Conservation (phyloP, 2,329 filamentous ascomycete genomes). For the Diaporthe capsici region DNA sequence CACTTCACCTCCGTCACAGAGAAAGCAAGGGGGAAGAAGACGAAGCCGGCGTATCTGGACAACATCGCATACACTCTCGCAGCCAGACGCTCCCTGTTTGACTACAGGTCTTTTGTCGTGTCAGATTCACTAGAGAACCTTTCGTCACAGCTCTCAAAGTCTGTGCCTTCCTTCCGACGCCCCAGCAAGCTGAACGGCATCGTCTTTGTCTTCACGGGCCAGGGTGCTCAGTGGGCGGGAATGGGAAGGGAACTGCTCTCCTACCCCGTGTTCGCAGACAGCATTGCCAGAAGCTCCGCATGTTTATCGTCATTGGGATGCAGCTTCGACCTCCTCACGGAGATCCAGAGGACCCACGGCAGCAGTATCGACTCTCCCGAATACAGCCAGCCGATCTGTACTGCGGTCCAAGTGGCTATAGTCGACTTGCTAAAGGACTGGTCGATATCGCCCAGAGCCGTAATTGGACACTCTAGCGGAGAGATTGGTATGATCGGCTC, state of each 20-base stretch:
- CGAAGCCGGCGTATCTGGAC: neutral
- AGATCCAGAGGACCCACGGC: neutral
- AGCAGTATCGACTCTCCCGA: slow-evolving; percentile 40
- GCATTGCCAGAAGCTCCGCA: neutral
- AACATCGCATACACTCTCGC: slow-evolving; percentile 11
- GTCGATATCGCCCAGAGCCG: neutral
- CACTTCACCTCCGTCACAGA: neutral
- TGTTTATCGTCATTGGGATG: neutral
- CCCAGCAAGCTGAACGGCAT: neutral
- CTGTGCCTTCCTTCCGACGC: neutral
- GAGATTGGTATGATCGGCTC: slow-evolving; percentile 3
- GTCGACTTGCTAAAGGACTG: slow-evolving; percentile 4
- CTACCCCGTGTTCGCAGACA: neutral
- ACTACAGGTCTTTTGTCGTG: slow-evolving; percentile 6
- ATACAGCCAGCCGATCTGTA: slow-evolving; percentile 43
- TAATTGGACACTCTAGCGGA: slow-evolving; percentile 24
- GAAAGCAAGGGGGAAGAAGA: neutral
- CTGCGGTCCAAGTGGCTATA: neutral
- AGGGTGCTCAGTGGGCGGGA: slow-evolving; percentile 43
- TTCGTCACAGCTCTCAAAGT: neutral
- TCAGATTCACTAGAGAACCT: neutral
- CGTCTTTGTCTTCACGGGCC: slow-evolving; percentile 41
- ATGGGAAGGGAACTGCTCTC: slow-evolving; percentile 44
- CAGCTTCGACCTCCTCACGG: neutral
- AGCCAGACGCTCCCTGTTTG: neutral